Evolutionary conservation across 495 filamentous ascomycete genomes (phyloP).

Genomic region (Aspergillus panamensis): DNA sequence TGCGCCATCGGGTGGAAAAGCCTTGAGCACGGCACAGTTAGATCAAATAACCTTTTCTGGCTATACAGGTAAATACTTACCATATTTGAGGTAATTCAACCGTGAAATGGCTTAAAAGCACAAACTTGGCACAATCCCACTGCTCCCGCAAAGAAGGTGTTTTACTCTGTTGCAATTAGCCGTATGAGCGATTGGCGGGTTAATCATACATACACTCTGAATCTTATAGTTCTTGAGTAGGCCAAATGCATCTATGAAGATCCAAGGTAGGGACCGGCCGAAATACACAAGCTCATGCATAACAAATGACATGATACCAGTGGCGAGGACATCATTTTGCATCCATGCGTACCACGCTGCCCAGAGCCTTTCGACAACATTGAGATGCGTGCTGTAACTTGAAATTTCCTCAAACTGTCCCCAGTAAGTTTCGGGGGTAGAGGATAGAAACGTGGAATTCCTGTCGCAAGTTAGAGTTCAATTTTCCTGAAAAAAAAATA

Average conservation of each 20-base stretch:
- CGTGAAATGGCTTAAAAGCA: conserved; percentile 90
- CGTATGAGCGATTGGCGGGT: neutral
- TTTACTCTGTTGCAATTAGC: conserved; percentile 59
- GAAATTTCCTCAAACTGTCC: conserved; percentile 82
- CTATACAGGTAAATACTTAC: conserved; percentile 36
- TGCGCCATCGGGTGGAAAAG: conserved; percentile 98
- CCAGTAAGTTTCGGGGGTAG: conserved; percentile 63
- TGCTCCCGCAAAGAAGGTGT: conserved; percentile 86
- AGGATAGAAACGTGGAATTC: conserved; percentile 54
- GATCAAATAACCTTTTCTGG: neutral
- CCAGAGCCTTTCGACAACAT: conserved; percentile 81
- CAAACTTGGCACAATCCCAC: conserved; percentile 87
- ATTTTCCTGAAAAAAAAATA: neutral
- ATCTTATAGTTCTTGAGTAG: conserved; percentile 92
- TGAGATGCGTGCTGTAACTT: conserved; percentile 83
- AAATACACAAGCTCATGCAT: conserved; percentile 97
- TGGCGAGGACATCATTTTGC: conserved; percentile 94
- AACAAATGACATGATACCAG: conserved; percentile 91
- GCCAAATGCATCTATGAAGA: conserved; percentile 84
- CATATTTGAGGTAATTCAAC: conserved; percentile 98
- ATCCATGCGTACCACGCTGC: conserved; percentile 98
- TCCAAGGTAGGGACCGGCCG: conserved; percentile 86
- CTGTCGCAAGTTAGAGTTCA: conserved; percentile 26
- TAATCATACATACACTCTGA: conserved; percentile 62
- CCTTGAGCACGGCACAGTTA: conserved; percentile 31